Conservation (phyloP, 768 basidiomycete genomes). For the Megacollybia marginata region DNA sequence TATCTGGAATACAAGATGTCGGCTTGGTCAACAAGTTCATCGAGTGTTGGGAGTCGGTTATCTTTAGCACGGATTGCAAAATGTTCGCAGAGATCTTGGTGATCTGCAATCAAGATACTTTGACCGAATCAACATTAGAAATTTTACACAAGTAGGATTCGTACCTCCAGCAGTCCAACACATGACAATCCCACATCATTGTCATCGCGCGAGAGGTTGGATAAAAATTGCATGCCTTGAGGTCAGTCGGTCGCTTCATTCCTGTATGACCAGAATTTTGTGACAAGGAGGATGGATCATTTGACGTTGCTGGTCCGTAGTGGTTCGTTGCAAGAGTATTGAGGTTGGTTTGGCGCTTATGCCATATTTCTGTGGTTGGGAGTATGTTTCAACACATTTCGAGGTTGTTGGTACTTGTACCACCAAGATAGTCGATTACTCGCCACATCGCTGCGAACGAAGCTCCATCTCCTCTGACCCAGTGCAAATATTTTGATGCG, state of each 20-base stretch:
- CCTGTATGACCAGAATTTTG: not conserved
- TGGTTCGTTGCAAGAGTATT: conserved; percentile 5
- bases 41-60: not conserved
- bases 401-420: too few relatives aligned
- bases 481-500: conserved; percentile 3
- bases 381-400: not conserved
- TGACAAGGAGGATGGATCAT: conserved; percentile 9
- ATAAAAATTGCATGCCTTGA: conserved; percentile 4
- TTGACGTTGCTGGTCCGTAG: conserved; percentile 5
- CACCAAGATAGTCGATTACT: too few relatives aligned
- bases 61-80: not conserved
- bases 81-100: not conserved
- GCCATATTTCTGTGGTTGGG: conserved; percentile 7
- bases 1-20: not conserved
- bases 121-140: not conserved
- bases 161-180: conserved; percentile 3
- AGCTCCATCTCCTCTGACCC: too few relatives aligned
- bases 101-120: not conserved
- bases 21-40: not conserved
- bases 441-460: too few relatives aligned
- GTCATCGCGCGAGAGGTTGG: conserved; percentile 2
- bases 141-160: not conserved
- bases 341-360: conserved; percentile 6
- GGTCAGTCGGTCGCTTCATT: conserved; percentile 6
- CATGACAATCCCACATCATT: not conserved